Evolutionary conservation across 2,329 filamentous ascomycete species (phyloP).

Genomic region (Talaromyces pinophilus): DNA sequence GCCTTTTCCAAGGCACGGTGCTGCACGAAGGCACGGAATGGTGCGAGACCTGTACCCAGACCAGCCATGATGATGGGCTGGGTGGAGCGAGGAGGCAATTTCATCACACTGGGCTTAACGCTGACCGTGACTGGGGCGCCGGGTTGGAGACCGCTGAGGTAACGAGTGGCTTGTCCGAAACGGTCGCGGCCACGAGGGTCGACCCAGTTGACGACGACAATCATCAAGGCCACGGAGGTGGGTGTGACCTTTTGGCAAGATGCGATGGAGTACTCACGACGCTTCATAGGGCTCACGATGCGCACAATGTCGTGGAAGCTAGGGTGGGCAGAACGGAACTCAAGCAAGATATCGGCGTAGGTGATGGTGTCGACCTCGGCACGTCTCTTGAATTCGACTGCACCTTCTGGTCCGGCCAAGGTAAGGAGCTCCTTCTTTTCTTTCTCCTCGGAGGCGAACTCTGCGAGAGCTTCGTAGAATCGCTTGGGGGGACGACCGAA

Average conservation of each 20-base stretch:
- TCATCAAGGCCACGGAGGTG: conserved; percentile 86
- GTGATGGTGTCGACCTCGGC: conserved; percentile 88
- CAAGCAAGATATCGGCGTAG: conserved; percentile 84
- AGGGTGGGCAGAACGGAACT: conserved; percentile 87
- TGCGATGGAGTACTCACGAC: conserved; percentile 97
- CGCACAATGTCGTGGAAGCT: conserved; percentile 83
- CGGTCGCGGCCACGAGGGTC: conserved; percentile 84
- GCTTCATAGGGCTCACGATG: conserved; percentile 89
- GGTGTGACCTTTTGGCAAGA: conserved; percentile 94
- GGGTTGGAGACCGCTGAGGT: conserved; percentile 73
- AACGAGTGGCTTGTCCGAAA: conserved; percentile 89
- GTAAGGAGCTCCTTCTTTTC: conserved; percentile 79
- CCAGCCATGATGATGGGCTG: conserved; percentile 98
- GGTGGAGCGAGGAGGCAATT: conserved; percentile 82
- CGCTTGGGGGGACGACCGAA: conserved; percentile 96
- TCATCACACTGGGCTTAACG: conserved; percentile 99
- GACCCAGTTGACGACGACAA: conserved; percentile 95
- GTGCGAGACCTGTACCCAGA: conserved; percentile 93
- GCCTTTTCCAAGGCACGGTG: conserved; percentile 97
- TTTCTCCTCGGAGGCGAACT: conserved; percentile 77
- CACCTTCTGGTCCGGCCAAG: conserved; percentile 76
- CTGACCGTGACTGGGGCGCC: conserved; percentile 84
- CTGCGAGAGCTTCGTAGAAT: conserved; percentile 91
- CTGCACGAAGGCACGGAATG: conserved; percentile 99
- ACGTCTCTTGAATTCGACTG: conserved; percentile 87